Percentiles rank a stretch among this genome's conserved stretches.
These are phyloP conservation scores for Plantago lanceolata DNA, from an alignment of 305 asterid genomes.

Conservation along the genomic window DNA sequence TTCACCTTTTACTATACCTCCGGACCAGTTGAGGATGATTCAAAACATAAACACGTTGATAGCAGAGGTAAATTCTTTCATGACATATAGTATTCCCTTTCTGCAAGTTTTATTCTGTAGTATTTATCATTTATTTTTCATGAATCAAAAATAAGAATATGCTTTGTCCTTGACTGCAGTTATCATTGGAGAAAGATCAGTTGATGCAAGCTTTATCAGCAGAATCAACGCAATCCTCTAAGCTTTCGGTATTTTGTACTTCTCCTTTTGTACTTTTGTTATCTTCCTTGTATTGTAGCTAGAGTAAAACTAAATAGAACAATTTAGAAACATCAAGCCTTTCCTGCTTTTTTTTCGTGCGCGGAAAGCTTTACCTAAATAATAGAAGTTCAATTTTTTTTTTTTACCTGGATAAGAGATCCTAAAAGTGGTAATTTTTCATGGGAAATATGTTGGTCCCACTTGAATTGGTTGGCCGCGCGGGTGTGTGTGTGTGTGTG, in stretches of 20 bases:
- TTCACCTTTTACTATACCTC: constrained; percentile 55
- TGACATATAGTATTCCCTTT: constrained; percentile 14
- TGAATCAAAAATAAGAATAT: constrained; percentile 20
- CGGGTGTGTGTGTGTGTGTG: no score
- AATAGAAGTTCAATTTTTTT: no score
- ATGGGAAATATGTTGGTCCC: no score
- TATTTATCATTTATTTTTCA: constrained; percentile 21
- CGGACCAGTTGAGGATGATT: constrained; percentile 84
- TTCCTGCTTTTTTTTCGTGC: no score
- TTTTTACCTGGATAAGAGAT: no score
- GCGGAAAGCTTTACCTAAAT: no score
- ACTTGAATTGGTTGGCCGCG: no score
- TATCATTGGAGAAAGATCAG: constrained; percentile 83
- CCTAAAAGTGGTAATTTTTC: no score
- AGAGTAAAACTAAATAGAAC: constrained; percentile 5
- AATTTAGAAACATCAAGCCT: constrained; percentile 3
- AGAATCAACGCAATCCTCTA: constrained; percentile 71
- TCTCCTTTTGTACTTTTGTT: constrained; percentile 9
- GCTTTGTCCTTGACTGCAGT: constrained; percentile 45
- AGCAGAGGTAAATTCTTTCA: constrained; percentile 57
- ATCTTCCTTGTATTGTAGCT: constrained; percentile 14
- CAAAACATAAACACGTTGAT: constrained; percentile 71
- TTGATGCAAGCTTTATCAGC: constrained; percentile 69
- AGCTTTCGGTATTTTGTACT: constrained; percentile 59
- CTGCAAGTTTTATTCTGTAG: background rate